Evolutionary conservation across 306 rosid species (phyloP), one percentile per base, ranked within the genome.

Genomic region (Prunus dulcis): DNA sequence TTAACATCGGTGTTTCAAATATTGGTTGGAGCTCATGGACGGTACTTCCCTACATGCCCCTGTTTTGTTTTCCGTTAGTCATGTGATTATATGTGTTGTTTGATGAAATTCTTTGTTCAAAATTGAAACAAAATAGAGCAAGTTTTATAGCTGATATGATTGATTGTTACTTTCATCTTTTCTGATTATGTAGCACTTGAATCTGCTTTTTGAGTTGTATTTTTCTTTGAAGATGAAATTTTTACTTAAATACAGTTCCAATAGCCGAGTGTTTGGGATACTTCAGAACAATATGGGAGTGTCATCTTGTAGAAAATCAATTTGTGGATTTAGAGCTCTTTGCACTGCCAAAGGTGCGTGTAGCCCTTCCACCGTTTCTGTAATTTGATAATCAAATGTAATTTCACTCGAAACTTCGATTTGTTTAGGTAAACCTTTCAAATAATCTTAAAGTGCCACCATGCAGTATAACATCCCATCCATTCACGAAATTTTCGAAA

Each of bases 291-390:
- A 79, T 68, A 75, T 83, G 75, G 71, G 83, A 62, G 67, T 89
- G 72, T 82, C 88, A 76, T 72, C 89, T 58, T 75, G 73, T 82
- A 87, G 85, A 82, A 87, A 78, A 53, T 50, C 89, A 62, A 70
- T 83, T 80, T 80, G 64, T 70, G 81, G 85, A 71, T 87, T 84
- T 86, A 87, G 84, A 75, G 84, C 88, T 17, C 88, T 82, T 89
- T 87, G 91, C 79, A 83, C 88, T 25, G 77, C 80, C 85, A 77
- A 84, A 88, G 96, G 90, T 87, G 91, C 83, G 84, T 71, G 47
- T 46, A n/a, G 76, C 76, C 53, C 41, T 71, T 83, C 74, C 10
- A 56, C 71, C 67, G 64, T 30, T 49, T 69, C 43, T 58, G 61
- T 27, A 22, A 68, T 52, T 64, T 72, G 73, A n/a, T 52, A 7